phyloP scores from a whole-genome alignment of 2,329 filamentous ascomycete species.

The Trichophyton benhamiae region DNA sequence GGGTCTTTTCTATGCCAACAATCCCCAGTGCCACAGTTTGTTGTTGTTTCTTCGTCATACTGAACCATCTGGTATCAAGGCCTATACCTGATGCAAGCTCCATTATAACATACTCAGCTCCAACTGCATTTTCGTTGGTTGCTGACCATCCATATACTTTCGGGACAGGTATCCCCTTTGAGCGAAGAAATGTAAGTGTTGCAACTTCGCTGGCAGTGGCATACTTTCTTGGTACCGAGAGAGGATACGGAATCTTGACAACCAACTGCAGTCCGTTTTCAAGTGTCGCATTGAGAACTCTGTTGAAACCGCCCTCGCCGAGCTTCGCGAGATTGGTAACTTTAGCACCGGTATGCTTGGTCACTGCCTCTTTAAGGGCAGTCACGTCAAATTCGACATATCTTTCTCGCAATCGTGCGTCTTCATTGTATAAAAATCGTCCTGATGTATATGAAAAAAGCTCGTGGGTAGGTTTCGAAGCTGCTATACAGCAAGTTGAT shows the following conservation, averaged over 20 bases:
- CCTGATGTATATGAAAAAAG: slow-evolving; percentile 12
- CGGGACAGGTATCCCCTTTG: slow-evolving; percentile 26
- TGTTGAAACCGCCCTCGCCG: slow-evolving; percentile 18
- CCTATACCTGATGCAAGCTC: slow-evolving; percentile 15
- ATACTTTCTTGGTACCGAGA: slow-evolving; percentile 14
- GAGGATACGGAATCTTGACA: slow-evolving; percentile 16
- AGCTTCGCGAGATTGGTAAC: slow-evolving; percentile 14
- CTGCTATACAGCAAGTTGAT: neutral
- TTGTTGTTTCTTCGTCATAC: slow-evolving; percentile 9
- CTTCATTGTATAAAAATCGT: slow-evolving; percentile 12
- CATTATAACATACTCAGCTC: slow-evolving; percentile 20
- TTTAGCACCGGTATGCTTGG: neutral
- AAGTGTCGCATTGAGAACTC: slow-evolving; percentile 16
- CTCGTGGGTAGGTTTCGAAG: neutral
- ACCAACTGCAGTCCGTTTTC: slow-evolving; percentile 16
- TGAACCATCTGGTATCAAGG: slow-evolving; percentile 15
- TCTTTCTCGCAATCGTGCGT: slow-evolving; percentile 8
- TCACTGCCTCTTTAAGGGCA: slow-evolving; percentile 5
- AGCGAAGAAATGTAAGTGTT: slow-evolving; percentile 16
- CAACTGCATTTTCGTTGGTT: slow-evolving; percentile 15
- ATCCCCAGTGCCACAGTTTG: slow-evolving; percentile 13
- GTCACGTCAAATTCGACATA: slow-evolving; percentile 8
- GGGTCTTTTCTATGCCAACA: slow-evolving; percentile 16
- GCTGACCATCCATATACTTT: slow-evolving; percentile 18
- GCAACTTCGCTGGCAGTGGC: slow-evolving; percentile 19